Conservation (phyloP, 2,329 filamentous ascomycete genomes). For the Lasiodiplodia sp. region DNA sequence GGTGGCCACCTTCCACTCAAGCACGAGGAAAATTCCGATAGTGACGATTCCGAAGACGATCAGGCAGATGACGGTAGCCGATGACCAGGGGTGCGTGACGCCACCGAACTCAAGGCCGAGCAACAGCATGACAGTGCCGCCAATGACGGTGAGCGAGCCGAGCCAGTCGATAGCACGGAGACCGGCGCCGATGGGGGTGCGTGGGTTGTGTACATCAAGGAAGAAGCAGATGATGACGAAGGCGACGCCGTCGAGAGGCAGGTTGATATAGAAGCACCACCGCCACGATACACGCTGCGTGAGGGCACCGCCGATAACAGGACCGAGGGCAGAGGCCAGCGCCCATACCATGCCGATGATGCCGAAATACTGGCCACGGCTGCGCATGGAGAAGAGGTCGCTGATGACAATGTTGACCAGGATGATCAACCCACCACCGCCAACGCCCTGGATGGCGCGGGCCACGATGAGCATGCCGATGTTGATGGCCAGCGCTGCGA, state of each 20-base stretch:
- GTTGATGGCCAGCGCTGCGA: slow-evolving; percentile 65
- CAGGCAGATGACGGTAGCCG: slow-evolving; percentile 77
- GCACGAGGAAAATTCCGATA: slow-evolving; percentile 71
- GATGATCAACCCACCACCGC: slow-evolving; percentile 69
- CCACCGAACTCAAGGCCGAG: slow-evolving; percentile 88
- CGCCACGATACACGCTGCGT: slow-evolving; percentile 69
- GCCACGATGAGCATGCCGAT: slow-evolving; percentile 70
- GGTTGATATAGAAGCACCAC: slow-evolving; percentile 68
- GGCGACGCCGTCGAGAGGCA: slow-evolving; percentile 67
- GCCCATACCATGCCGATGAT: slow-evolving; percentile 73
- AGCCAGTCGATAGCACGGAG: slow-evolving; percentile 71
- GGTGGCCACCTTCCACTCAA: slow-evolving; percentile 75
- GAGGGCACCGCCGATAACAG: slow-evolving; percentile 71
- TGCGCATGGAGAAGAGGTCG: slow-evolving; percentile 69
- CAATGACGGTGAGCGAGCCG: slow-evolving; percentile 72
- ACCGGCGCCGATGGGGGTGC: slow-evolving; percentile 67
- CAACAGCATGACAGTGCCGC: slow-evolving; percentile 83
- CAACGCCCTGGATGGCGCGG: slow-evolving; percentile 68
- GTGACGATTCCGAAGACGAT: slow-evolving; percentile 74
- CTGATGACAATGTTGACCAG: slow-evolving; percentile 70
- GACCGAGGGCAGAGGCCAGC: slow-evolving; percentile 69
- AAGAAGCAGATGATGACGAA: slow-evolving; percentile 67
- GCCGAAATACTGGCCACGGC: slow-evolving; percentile 68
- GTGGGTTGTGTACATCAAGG: slow-evolving; percentile 71
- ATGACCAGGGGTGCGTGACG: slow-evolving; percentile 76